Base-by-base conservation (phyloP, 2,329 filamentous ascomycete species). In the Fusarium vanettenii region DNA sequence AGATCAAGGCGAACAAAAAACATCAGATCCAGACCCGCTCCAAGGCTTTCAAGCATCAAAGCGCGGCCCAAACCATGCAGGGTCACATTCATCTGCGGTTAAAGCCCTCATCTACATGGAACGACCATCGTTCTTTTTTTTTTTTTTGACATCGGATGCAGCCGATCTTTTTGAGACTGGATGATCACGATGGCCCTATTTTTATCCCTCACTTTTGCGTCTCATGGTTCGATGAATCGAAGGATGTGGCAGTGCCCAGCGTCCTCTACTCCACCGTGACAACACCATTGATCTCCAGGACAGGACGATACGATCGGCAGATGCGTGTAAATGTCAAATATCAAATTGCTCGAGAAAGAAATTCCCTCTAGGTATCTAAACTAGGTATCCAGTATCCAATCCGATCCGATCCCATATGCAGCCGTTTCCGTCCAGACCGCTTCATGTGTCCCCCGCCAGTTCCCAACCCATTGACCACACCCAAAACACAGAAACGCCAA, bases 391-490 rank as follows among this genome's bases (percentile, higher is more conserved):
- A 35, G 10, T 18, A 31, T 52, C 48, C 48, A 52, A 31, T 52
- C 48, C 48, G 18, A 29, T 31, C 48, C 48, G 18, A 31, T 52
- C 48, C 48, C 25, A 31, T 74, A 39, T 35, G 69, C 68, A 64
- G 72, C 69, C 67, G 52, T 69, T 50, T 71, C 69, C 60, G 2
- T 62, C 61, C 72, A 64, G 69, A 63, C 72, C 59, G 69, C 65
- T 45, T 69, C 71, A 69, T 66, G 20, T 31, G 29, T 65, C 64
- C 69, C 64, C 37, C 60, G 61, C 72, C 72, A 64, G 45, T 62
- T 65, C 64, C 57, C 35, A 60, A 63, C 52, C 65, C 45, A 37
- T 48, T 75, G 61, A 35, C 69, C 43, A n/a, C 72, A 66, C 69
- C 72, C 61, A 70, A 43, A 75, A 72, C 33, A 31, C 8, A 52